Evolutionary conservation across 495 filamentous ascomycete species (phyloP).

Genomic region (Durotheca rogersii): DNA sequence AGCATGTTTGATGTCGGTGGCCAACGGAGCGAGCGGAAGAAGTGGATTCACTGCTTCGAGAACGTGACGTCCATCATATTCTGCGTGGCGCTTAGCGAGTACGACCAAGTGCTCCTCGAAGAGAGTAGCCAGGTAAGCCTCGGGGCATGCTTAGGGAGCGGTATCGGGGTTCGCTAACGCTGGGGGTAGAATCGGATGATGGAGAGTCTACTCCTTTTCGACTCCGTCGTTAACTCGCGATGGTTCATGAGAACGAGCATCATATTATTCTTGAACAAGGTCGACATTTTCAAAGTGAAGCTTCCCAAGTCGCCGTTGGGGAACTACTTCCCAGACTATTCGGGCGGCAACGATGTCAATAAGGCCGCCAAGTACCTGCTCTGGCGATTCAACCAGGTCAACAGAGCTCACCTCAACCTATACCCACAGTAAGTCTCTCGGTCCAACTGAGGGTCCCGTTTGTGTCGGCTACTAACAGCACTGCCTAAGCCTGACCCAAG

Average conservation of each 20-base stretch:
- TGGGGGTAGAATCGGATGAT: slow-evolving; percentile 88
- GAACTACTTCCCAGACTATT: slow-evolving; percentile 97
- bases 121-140: slow-evolving; percentile 86
- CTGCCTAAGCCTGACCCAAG: slow-evolving; percentile 82
- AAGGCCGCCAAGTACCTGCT: slow-evolving; percentile 96
- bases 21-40: slow-evolving; percentile 95
- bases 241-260: slow-evolving; percentile 99
- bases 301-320: slow-evolving; percentile 82
- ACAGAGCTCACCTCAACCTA: slow-evolving; percentile 90
- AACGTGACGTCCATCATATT: slow-evolving; percentile 99
- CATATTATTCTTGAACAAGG: slow-evolving; percentile 97
- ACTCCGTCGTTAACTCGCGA: slow-evolving; percentile 96
- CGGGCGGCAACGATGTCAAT: slow-evolving; percentile 95
- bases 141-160: neutral
- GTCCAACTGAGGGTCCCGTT: neutral
- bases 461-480: slow-evolving; percentile 36
- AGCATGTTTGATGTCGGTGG: slow-evolving; percentile 99
- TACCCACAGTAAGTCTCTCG: slow-evolving; percentile 84
- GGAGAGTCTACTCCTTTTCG: slow-evolving; percentile 96
- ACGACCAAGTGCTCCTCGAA: slow-evolving; percentile 94
- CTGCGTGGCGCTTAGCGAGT: slow-evolving; percentile 96
- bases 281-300: slow-evolving; percentile 95
- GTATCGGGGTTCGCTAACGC: slow-evolving; percentile 21
- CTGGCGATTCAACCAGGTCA: slow-evolving; percentile 98
- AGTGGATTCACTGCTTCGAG: slow-evolving; percentile 99